Conservation (phyloP, 2,329 filamentous ascomycete species). For the Microdochium paspali region DNA sequence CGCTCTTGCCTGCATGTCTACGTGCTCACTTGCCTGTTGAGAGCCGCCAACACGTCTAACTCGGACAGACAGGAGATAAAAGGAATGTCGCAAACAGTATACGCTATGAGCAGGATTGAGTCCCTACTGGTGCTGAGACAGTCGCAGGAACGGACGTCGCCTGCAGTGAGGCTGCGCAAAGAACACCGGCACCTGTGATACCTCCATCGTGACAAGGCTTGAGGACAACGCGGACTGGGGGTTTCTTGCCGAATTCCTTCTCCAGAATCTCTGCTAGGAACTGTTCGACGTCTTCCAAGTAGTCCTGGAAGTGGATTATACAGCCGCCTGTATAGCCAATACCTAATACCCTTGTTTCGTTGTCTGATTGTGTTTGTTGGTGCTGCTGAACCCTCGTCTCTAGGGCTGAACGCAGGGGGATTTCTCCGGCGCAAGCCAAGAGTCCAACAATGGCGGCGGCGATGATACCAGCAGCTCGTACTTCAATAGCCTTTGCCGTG, state of each 20-base stretch:
- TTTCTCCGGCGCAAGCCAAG: constrained; percentile 58
- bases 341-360: constrained; percentile 35
- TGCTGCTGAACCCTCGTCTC: constrained; percentile 4
- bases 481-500: constrained; percentile 62
- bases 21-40: no score
- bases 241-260: constrained; percentile 23
- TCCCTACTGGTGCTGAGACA: neutral
- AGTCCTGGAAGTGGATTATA: constrained; percentile 71
- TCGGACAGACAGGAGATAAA: no score
- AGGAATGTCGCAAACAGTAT: no score
- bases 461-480: constrained; percentile 63
- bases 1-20: no score
- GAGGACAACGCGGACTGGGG: constrained; percentile 34
- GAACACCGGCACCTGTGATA: constrained; percentile 51
- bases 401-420: constrained; percentile 26
- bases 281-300: constrained; percentile 57
- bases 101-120: no score
- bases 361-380: constrained; percentile 2
- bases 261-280: constrained; percentile 51
- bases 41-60: no score
- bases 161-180: constrained; percentile 35
- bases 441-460: constrained; percentile 65
- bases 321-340: constrained; percentile 75
- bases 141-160: neutral
- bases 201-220: constrained; percentile 52